Percentiles rank a stretch among this genome's conserved stretches.
phyloP scores from a whole-genome alignment of 2,329 filamentous ascomycete species.

The Esteya vermicola region DNA sequence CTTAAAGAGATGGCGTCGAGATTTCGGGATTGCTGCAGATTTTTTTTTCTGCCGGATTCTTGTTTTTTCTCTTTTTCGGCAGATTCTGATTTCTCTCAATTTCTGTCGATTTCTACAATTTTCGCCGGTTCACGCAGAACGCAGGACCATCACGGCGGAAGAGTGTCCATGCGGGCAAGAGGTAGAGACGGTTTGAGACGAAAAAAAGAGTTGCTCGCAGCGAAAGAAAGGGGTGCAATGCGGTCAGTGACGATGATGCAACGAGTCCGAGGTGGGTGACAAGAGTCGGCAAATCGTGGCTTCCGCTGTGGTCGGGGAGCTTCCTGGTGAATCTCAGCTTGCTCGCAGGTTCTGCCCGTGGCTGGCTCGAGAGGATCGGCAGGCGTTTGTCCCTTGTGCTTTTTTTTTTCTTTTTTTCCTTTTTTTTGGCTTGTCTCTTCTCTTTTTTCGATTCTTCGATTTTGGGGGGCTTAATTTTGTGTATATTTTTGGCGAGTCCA shows the following conservation, averaged over 20 bases:
- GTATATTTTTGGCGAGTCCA: too few relatives aligned
- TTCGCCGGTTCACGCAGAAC: background rate
- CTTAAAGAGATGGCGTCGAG: too few relatives aligned
- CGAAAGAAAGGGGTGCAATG: background rate
- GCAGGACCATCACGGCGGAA: conserved; percentile 6
- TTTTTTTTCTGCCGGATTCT: too few relatives aligned
- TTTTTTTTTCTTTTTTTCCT: background rate
- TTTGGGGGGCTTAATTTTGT: too few relatives aligned
- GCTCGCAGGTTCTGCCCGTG: background rate
- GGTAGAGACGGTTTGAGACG: background rate
- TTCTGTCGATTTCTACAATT: background rate
- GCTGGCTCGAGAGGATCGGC: background rate
- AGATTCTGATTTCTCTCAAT: too few relatives aligned
- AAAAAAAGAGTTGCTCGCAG: background rate
- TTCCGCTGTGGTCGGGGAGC: too few relatives aligned
- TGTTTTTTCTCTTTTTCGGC: conserved; percentile 1
- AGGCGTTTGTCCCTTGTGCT: background rate
- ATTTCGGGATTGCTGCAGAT: too few relatives aligned
- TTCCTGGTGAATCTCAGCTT: too few relatives aligned
- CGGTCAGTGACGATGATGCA: too few relatives aligned
- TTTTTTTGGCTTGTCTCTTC: background rate
- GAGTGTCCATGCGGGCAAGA: background rate
- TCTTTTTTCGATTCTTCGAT: too few relatives aligned
- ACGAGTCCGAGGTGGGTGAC: too few relatives aligned
- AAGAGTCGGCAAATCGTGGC: too few relatives aligned